Percentiles rank a stretch among this genome's conserved stretches.
Conservation (phyloP, 805 yeast genomes). For the Zygosaccharomyces siamensis region DNA sequence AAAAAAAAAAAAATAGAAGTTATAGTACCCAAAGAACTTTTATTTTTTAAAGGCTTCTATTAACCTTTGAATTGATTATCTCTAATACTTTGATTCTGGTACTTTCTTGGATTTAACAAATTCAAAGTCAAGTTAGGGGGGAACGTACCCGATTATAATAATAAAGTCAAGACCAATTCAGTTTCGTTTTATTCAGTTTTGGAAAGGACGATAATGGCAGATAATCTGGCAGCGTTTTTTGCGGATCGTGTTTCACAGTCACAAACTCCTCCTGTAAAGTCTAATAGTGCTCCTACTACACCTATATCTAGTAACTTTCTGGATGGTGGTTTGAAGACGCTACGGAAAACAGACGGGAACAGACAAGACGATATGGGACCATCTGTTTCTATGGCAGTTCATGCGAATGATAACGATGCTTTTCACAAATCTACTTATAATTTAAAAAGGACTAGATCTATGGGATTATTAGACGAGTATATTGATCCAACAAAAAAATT, state of each 20-base stretch:
- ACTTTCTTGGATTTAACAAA: neutral
- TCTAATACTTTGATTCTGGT: neutral
- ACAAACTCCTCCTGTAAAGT: slow-evolving; percentile 6
- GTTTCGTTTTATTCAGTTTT: neutral
- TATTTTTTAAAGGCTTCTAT: neutral
- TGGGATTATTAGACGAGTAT: slow-evolving; percentile 74
- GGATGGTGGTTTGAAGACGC: slow-evolving; percentile 3
- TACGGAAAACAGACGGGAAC: neutral
- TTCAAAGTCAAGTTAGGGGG: neutral
- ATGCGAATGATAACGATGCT: slow-evolving; percentile 65
- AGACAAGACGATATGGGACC: slow-evolving; percentile 36
- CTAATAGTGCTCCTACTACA: slow-evolving; percentile 5
- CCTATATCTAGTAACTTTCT: slow-evolving; percentile 2
- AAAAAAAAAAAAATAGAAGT: neutral
- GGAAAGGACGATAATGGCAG: slow-evolving; percentile 19
- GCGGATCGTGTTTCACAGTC: slow-evolving; percentile 11
- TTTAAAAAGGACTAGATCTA: slow-evolving; percentile 73
- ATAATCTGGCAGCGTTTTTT: slow-evolving; percentile 30
- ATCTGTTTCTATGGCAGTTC: slow-evolving; percentile 49
- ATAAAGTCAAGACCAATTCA: neutral
- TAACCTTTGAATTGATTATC: neutral
- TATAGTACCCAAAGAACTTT: neutral
- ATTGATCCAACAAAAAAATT: slow-evolving; percentile 44
- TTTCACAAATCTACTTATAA: slow-evolving; percentile 67
- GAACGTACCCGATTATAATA: neutral